Conservation (phyloP, 2,329 filamentous ascomycete genomes). For the Pseudopyrenochaeta lycopersici region DNA sequence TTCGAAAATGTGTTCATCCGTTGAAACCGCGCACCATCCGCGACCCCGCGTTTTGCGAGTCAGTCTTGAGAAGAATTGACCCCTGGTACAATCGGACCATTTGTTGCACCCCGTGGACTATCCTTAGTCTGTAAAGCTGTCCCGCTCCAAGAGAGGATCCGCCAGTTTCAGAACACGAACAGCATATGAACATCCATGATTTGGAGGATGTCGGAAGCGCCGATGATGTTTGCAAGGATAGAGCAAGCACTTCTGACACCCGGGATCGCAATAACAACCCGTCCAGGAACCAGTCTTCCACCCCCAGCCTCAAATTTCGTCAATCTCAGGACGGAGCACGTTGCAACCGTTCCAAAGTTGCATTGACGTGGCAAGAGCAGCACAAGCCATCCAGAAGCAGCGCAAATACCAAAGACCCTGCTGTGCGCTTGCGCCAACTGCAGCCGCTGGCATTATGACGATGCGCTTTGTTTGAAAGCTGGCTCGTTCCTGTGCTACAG, state of each 20-base stretch:
- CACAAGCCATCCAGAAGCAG: constrained; percentile 5
- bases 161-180: constrained; percentile 11
- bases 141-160: constrained; percentile 6
- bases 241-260: background rate
- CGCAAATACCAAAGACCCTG: constrained; percentile 3
- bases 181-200: constrained; percentile 9
- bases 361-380: constrained; percentile 13
- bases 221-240: constrained; percentile 11
- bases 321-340: constrained; percentile 9
- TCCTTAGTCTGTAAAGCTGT: constrained; percentile 12
- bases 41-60: constrained; percentile 26
- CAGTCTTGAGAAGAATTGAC: constrained; percentile 4
- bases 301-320: constrained; percentile 1
- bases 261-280: constrained; percentile 4
- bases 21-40: constrained; percentile 1
- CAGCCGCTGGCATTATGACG: constrained; percentile 9
- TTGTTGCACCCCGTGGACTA: constrained; percentile 5
- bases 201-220: constrained; percentile 8
- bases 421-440: constrained; percentile 1
- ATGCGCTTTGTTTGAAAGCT: constrained; percentile 13
- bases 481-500: constrained; percentile 22
- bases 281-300: constrained; percentile 6
- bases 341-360: constrained; percentile 7
- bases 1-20: constrained; percentile 5
- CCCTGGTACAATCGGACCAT: constrained; percentile 2